Base-by-base conservation (phyloP, 2,329 filamentous ascomycete species). In the Phoma herbarum region DNA sequence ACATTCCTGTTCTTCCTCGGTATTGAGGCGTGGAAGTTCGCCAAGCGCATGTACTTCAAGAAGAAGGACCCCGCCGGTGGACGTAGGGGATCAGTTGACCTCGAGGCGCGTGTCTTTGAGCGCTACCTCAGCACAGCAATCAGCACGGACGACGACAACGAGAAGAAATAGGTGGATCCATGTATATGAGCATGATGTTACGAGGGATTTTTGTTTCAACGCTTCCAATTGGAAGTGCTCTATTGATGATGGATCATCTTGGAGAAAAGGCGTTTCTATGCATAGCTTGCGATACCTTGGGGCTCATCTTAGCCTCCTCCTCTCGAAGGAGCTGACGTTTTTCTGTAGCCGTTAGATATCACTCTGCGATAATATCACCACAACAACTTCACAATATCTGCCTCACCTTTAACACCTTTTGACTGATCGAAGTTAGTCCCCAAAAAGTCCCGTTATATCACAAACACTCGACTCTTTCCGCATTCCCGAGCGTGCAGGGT, bases 1-100 rank as follows among this genome's bases (percentile, higher is more conserved):
- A 81, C 84, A 0, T 71, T 84, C 1, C 71, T 90, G 2, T 92
- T 91, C 78, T 85, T 91, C 68, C 65, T 81, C 0, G 87, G 88
- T 1, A 81, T 86, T 1, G 89, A 92, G 75, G 62, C 76, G 0
- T 92, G 87, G 84, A 91, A 91, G 77, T 89, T 82, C 80, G 78
- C 68, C 16, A 92, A 91, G 79, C 78, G 89, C 1, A 73, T 73
- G 6, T 77, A 63, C 57, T 76, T 77, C 59, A 64, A 71, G 63
- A 72, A 70, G 35, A 60, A 51, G 22, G 65, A 73, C 52, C 41
- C 47, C 2, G 65, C 69, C 8, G 47, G 37, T 39, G 62, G 60
- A 28, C 60, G 72, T 43, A 64, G 69, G 45, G 72, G 72, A 35
- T 72, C 68, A 10, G 54, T 74, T 26, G 72, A 74, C 52, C 49